phyloP scores from a whole-genome alignment of 2,329 filamentous ascomycete genomes.

The Beauveria sp. region DNA sequence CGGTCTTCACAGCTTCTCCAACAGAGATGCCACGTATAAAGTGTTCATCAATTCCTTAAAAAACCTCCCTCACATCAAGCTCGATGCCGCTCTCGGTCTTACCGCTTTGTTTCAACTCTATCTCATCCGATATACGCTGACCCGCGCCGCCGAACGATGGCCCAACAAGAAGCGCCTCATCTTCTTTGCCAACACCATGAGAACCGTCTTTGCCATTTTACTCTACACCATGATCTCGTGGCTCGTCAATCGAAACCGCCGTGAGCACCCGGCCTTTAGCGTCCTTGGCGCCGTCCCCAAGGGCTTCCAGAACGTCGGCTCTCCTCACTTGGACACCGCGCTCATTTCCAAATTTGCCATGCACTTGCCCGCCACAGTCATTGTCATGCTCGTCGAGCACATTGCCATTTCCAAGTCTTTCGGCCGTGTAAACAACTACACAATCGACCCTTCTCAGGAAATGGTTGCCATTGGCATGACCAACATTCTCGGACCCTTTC shows the following conservation, averaged over 20 bases:
- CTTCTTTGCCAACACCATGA: conserved; percentile 87
- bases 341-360: conserved; percentile 39
- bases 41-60: conserved; percentile 80
- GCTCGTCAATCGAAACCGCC: conserved; percentile 65
- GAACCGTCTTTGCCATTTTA: conserved; percentile 85
- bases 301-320: conserved; percentile 36
- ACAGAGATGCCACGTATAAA: conserved; percentile 67
- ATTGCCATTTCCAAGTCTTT: conserved; percentile 81
- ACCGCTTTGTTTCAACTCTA: conserved; percentile 74
- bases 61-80: conserved; percentile 53
- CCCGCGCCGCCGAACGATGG: conserved; percentile 57
- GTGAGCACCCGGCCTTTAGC: conserved; percentile 57
- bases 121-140: conserved; percentile 60
- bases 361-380: conserved; percentile 65
- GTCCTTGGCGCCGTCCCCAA: conserved; percentile 72
- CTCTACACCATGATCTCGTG: conserved; percentile 89
- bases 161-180: conserved; percentile 64
- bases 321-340: conserved; percentile 5
- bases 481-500: conserved; percentile 69
- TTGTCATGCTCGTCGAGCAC: conserved; percentile 73
- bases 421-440: conserved; percentile 73
- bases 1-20: conserved; percentile 69
- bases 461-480: conserved; percentile 69
- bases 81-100: conserved; percentile 88
- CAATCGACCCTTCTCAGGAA: conserved; percentile 72